Conservation (phyloP, 1,139 yeast genomes). For the Suhomyces guaymorum region DNA sequence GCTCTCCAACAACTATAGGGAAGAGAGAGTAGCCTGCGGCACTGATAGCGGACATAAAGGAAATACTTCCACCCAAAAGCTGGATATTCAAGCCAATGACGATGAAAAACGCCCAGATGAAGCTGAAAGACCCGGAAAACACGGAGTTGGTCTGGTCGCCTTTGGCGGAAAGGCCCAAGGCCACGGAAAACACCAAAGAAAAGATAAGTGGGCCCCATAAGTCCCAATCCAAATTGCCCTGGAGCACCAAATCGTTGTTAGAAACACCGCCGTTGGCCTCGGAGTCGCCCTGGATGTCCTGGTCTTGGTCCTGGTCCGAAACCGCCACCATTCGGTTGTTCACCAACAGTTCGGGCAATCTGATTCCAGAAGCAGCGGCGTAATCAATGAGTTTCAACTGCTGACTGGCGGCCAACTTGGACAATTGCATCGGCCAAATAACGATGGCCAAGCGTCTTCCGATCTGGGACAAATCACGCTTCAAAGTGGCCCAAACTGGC, state of each 20-base stretch:
- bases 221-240: slow-evolving; percentile 70
- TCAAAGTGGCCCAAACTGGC: slow-evolving; percentile 68
- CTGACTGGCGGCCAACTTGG: slow-evolving; percentile 45
- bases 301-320: slow-evolving; percentile 29
- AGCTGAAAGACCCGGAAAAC: slow-evolving; percentile 51
- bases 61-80: slow-evolving; percentile 69
- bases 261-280: no score
- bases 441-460: slow-evolving; percentile 66
- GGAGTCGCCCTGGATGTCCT: no score
- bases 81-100: slow-evolving; percentile 69
- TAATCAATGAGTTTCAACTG: slow-evolving; percentile 45
- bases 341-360: slow-evolving; percentile 41
- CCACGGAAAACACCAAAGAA: slow-evolving; percentile 62
- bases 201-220: slow-evolving; percentile 87
- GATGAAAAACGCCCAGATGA: slow-evolving; percentile 59
- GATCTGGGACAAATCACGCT: slow-evolving; percentile 67
- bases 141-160: slow-evolving; percentile 42
- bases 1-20: slow-evolving; percentile 69
- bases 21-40: slow-evolving; percentile 82
- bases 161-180: slow-evolving; percentile 48
- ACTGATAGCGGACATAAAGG: slow-evolving; percentile 76
- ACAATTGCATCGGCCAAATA: slow-evolving; percentile 65
- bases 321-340: slow-evolving; percentile 33
- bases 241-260: slow-evolving; percentile 16
- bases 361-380: slow-evolving; percentile 48